Evolutionary conservation across 805 yeast species (phyloP), one percentile per base, ranked within the genome.

Genomic region (Phaffomyces opuntiae): DNA sequence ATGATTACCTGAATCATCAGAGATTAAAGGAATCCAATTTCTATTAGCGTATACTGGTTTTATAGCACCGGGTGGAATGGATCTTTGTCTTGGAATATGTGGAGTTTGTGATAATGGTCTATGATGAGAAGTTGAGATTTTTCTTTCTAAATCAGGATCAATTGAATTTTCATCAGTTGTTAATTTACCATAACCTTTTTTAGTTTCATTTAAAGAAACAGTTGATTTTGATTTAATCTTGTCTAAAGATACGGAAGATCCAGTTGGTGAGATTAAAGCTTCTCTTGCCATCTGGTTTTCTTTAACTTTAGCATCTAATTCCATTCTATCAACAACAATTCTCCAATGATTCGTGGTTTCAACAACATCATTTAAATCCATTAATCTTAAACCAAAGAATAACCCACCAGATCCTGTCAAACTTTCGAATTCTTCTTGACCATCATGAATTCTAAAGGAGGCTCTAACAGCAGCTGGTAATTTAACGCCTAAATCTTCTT

Each of bases 1-100:
- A 63, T 89, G 90, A 67, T 91, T 91, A 39, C 99, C 99, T 21
- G 80, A 83, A 44, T 78, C 80, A 63, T 91, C 99, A 41, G 91
- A 87, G 35, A 87, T 79, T 43, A 91, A 65, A 4, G 99, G 98
- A 48, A 91, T 80, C 99, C 99, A 91, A 56, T 77, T 78, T 5
- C 87, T 80, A 63, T 87, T 87, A n/a, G 96, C 91, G 64, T 88
- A 93, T 7, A 80, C 79, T 9, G 77, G 74, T 61, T 86, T 85
- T 39, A 89, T 70, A 12, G 81, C 68, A 7, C 81, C 82, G 17
- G 85, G 85, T 9, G 99, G 99, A 14, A 87, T 72, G 0, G 93
- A 81, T 48, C 73, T 73, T 65, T 83, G 83, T 61, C 65, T 62
- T 36, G 81, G 78, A 31, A 73, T 52, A 57, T 63, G 60, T 25